phyloP scores from a whole-genome alignment of 1,284 basidiomycete genomes.

The Garcileccinum viscosum region DNA sequence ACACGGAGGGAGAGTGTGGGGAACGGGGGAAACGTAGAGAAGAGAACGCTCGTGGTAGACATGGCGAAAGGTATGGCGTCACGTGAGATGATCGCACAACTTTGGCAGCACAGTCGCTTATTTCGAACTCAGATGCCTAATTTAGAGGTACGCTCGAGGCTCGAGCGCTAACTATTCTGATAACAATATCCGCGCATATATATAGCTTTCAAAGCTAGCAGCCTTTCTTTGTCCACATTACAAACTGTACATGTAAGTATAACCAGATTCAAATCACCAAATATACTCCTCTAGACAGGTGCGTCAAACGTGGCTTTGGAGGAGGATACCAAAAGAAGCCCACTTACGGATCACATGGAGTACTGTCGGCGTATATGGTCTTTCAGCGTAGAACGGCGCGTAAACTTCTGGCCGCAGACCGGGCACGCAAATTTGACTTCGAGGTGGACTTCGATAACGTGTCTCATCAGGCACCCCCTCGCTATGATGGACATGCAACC shows the following conservation, averaged over 20 bases:
- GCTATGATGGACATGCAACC: slow-evolving; percentile 27
- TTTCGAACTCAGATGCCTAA: no score
- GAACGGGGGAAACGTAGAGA: slow-evolving; percentile 80
- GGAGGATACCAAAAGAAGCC: neutral
- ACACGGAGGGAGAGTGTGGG: slow-evolving; percentile 71
- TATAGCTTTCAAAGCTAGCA: no score
- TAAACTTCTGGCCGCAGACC: slow-evolving; percentile 30
- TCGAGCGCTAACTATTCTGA: no score
- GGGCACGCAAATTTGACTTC: slow-evolving; percentile 24
- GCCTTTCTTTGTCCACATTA: no score
- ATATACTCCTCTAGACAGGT: slow-evolving; percentile 1
- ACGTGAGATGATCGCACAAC: neutral
- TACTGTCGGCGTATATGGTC: slow-evolving; percentile 22
- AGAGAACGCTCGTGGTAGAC: slow-evolving; percentile 58
- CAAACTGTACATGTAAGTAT: neutral
- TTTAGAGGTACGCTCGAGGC: no score
- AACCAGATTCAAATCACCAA: neutral
- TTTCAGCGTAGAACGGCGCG: slow-evolving; percentile 33
- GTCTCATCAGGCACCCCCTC: slow-evolving; percentile 37
- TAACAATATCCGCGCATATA: no score
- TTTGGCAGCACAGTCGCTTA: no score
- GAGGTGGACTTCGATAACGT: slow-evolving; percentile 37
- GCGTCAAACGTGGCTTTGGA: slow-evolving; percentile 8
- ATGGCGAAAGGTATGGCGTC: slow-evolving; percentile 34
- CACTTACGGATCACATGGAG: slow-evolving; percentile 18